Evolutionary conservation across 169 alveolate genomes (phyloP).

Genomic region (Eimeria necatrix): DNA sequence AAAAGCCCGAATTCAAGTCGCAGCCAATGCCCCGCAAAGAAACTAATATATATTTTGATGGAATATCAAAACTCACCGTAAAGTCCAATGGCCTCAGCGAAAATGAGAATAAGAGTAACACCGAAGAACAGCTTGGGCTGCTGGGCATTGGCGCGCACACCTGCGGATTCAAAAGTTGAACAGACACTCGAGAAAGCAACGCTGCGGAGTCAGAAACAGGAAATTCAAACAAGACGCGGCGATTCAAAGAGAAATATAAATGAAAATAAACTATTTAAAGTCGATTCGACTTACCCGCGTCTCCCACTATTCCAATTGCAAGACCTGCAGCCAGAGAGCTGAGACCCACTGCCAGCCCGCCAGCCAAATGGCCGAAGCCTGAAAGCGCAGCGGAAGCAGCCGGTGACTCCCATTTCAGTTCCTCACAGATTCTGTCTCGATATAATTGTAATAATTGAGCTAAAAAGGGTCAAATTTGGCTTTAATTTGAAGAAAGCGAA

Average conservation of each 20-base stretch:
- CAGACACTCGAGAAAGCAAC: not conserved
- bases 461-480: not conserved
- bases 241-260: not conserved
- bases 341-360: slow-evolving; percentile 87
- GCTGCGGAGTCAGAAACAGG: not conserved
- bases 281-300: slow-evolving; percentile 93
- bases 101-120: slow-evolving; percentile 98
- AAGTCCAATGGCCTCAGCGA: slow-evolving; percentile 99
- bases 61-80: slow-evolving; percentile 91
- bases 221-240: not conserved
- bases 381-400: slow-evolving; percentile 84
- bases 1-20: not conserved
- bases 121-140: slow-evolving; percentile 99
- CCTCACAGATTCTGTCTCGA: not conserved
- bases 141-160: slow-evolving; percentile 99
- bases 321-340: slow-evolving; percentile 97
- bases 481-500: not conserved
- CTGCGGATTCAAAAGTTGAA: slow-evolving; percentile 4
- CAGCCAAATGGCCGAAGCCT: slow-evolving; percentile 97
- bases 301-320: slow-evolving; percentile 99
- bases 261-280: not conserved
- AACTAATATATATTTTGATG: not conserved
- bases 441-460: not conserved
- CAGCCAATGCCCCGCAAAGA: not conserved
- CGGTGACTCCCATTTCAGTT: slow-evolving; percentile 84